Evolutionary conservation across 2,329 filamentous ascomycete genomes (phyloP).

Genomic region (Ceratocystis ficicola): DNA sequence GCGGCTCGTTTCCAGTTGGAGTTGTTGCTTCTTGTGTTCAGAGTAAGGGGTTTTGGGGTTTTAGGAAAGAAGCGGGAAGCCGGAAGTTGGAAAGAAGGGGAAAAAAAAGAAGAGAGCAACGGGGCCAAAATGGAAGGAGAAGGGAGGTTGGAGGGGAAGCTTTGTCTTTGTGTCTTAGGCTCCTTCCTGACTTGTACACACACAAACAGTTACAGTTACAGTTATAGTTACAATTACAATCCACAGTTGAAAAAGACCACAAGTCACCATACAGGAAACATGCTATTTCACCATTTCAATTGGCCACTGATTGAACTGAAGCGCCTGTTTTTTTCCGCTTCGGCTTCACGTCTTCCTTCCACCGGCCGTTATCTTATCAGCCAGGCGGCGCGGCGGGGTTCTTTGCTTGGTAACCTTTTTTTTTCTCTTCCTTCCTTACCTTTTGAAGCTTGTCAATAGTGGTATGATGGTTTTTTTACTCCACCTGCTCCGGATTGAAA

Average conservation of each 20-base stretch:
- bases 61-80: background rate
- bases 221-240: no score
- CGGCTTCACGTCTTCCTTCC: conserved; percentile 1
- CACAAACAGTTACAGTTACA: no score
- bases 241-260: no score
- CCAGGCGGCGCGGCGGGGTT: conserved; percentile 13
- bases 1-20: background rate
- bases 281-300: background rate
- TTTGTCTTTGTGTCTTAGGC: background rate
- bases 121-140: conserved; percentile 1
- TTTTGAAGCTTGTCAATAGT: background rate
- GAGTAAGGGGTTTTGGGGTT: background rate
- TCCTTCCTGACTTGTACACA: conserved; percentile 6
- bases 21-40: no score
- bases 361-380: conserved; percentile 19
- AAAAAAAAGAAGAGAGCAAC: background rate
- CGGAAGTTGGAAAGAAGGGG: background rate
- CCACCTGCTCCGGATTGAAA: no score
- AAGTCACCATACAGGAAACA: no score
- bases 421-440: background rate
- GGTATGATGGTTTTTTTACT: conserved; percentile 4
- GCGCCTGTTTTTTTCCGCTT: background rate
- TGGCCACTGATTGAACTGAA: background rate
- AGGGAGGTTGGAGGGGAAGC: conserved; percentile 1
- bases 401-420: background rate